Evolutionary conservation across 2,329 filamentous ascomycete species (phyloP).

Genomic region (Penicillium sp.): DNA sequence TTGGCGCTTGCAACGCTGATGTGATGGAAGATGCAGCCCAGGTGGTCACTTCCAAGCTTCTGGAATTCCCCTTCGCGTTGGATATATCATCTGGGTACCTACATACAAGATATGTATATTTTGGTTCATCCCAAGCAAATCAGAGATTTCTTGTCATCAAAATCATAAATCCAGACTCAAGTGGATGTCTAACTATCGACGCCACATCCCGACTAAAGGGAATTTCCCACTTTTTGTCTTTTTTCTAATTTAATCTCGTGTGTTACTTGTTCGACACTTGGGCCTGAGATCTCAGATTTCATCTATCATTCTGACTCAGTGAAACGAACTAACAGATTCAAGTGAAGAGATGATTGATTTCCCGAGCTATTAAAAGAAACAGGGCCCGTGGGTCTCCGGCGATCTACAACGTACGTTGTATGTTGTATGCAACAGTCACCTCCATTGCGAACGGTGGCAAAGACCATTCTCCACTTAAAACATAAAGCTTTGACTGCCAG

Average conservation of each 20-base stretch:
- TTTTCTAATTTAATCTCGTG: not conserved
- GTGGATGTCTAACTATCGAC: constrained; percentile 9
- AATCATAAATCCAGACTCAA: not conserved
- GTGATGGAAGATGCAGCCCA: constrained; percentile 8
- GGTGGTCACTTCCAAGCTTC: not conserved
- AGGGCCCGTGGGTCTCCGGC: constrained; percentile 1
- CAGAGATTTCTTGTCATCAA: not conserved
- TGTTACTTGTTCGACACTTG: not conserved
- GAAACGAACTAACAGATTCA: not conserved
- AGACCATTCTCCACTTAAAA: not conserved
- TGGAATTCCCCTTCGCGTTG: too few species aligned
- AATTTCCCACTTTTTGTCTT: not conserved
- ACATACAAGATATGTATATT: too few species aligned
- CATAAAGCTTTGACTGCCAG: too few species aligned
- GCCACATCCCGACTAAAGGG: constrained; percentile 1
- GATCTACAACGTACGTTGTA: not conserved
- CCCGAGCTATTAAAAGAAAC: constrained; percentile 6
- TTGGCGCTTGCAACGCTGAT: constrained; percentile 20
- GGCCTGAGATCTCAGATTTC: not conserved
- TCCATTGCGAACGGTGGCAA: not conserved
- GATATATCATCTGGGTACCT: not conserved
- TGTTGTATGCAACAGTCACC: not conserved
- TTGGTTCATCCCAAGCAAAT: not conserved
- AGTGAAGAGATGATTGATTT: not conserved
- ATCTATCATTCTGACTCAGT: not conserved